These are phyloP conservation scores for Leptosphaerulina australis DNA, from an alignment of 2,329 filamentous ascomycete species.

Conservation along the genomic window DNA sequence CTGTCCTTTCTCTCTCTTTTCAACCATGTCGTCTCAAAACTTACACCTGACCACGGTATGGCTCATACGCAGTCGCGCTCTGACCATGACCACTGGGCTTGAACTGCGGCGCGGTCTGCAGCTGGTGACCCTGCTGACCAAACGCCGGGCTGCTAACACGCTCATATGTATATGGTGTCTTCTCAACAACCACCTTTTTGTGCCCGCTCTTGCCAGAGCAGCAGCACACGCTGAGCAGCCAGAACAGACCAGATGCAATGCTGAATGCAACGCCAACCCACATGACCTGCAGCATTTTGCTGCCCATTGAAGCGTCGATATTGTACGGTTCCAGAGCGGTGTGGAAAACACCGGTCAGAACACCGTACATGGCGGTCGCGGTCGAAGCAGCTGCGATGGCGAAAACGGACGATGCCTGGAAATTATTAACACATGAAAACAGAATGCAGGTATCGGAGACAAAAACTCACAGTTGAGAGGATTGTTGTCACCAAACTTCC, in stretches of 20 bases:
- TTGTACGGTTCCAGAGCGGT: constrained; percentile 72
- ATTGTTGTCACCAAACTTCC: constrained; percentile 84
- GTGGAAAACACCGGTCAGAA: constrained; percentile 73
- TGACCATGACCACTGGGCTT: constrained; percentile 26
- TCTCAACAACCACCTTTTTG: constrained; percentile 59
- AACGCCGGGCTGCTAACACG: constrained; percentile 55
- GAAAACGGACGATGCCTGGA: constrained; percentile 60
- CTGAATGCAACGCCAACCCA: constrained; percentile 84
- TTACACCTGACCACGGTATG: constrained; percentile 33
- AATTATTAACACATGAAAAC: constrained; percentile 33
- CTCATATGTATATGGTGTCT: constrained; percentile 67
- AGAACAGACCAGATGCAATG: constrained; percentile 80
- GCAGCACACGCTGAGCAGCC: constrained; percentile 91
- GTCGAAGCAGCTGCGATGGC: constrained; percentile 71
- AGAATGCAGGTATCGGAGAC: background rate
- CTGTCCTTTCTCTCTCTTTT: background rate
- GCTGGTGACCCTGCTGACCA: constrained; percentile 40
- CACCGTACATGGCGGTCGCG: constrained; percentile 73
- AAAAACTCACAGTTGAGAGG: constrained; percentile 67
- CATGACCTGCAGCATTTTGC: constrained; percentile 69
- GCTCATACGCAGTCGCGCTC: constrained; percentile 50
- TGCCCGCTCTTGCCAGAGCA: constrained; percentile 69
- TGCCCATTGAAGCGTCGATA: constrained; percentile 70
- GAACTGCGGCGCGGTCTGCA: constrained; percentile 22
- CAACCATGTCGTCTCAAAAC: background rate